Evolutionary conservation across 2,329 filamentous ascomycete species (phyloP), one percentile per base, ranked within the genome.

Genomic region (Tolypocladium inflatum): DNA sequence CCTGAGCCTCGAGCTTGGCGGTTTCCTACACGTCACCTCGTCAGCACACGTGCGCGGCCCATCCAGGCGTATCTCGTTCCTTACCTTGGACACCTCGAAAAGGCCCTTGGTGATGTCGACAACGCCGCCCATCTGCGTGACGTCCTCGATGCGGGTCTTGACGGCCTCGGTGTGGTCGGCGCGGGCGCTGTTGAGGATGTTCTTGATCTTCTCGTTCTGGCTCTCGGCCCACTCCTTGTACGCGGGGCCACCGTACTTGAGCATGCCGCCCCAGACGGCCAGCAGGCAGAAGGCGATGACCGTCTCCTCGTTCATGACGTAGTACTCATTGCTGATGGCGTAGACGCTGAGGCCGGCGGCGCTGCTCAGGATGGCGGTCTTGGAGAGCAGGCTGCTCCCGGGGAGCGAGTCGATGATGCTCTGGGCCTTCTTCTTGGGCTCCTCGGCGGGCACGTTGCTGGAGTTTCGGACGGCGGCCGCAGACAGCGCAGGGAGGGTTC

Each of bases 261-360:
- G 93, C 69, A 96, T 83, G 63, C 87, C 91, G 71, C 82, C 88
- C 88, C 96, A 99, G 73, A 97, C 90, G 74, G 88, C 91, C 73
- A 97, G 81, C 70, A 99, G 83, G 76, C 89, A 94, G 79, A 99
- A 85, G 66, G 90, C 90, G 72, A 96, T 90, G 73, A 99, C 89
- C 63, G 92, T 89, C 83, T 99, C 94, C 84, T 99, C 94, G 81
- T 99, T 99, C 79, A 99, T 84, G 74, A 99, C 91, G 79, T 97
- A 97, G 82, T 97, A 91, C 85, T 99, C 94, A 80, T 96, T 99
- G 87, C 90, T 95, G 79, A 99, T 91, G 71, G 91, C 94, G 74
- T 94, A 96, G 76, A 96, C 84, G 71, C 90, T 92, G 68, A 96
- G 78, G 79, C 89, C 93, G 71, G 94, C 90, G 65, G 88, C 88